These are phyloP conservation scores for Stemphylium beticola DNA, from an alignment of 2,329 filamentous ascomycete genomes.

Conservation along the genomic window DNA sequence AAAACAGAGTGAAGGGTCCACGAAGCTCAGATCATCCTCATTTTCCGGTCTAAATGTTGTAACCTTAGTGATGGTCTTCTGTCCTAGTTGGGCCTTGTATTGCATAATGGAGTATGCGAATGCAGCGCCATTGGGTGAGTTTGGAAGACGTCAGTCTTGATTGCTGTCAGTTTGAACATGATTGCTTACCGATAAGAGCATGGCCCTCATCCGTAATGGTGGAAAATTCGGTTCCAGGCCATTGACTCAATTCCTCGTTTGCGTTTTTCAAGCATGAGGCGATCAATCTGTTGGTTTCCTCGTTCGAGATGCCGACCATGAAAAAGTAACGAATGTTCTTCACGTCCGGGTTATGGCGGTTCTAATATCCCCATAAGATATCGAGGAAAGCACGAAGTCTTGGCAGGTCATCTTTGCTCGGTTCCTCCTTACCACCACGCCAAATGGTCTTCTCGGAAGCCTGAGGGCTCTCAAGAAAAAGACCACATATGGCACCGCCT, in stretches of 20 bases:
- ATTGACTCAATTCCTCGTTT: conserved; percentile 8
- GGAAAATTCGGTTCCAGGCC: conserved; percentile 26
- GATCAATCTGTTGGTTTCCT: conserved; percentile 22
- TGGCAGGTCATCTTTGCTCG: conserved; percentile 17
- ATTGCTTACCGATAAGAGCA: conserved; percentile 20
- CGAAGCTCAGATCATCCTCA: conserved; percentile 18
- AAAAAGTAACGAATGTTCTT: conserved; percentile 26
- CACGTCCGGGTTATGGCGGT: conserved; percentile 13
- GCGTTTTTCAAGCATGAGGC: conserved; percentile 16
- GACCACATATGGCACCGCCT: conserved; percentile 19
- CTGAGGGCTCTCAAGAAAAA: conserved; percentile 20
- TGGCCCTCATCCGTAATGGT: conserved; percentile 20
- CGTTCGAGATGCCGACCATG: conserved; percentile 26
- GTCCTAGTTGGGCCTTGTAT: conserved; percentile 25
- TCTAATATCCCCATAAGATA: conserved; percentile 31
- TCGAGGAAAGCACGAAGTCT: conserved; percentile 20
- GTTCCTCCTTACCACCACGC: conserved; percentile 2
- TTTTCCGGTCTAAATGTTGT: conserved; percentile 18
- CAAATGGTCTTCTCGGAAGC: conserved; percentile 13
- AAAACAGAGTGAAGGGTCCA: conserved; percentile 21
- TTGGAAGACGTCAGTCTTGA: conserved; percentile 10
- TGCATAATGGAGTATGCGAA: conserved; percentile 33
- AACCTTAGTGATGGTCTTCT: conserved; percentile 22
- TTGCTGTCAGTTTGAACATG: no score
- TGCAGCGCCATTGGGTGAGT: conserved; percentile 24